Conservation (phyloP, 306 rosid genomes). For the Castanea mollissima region DNA sequence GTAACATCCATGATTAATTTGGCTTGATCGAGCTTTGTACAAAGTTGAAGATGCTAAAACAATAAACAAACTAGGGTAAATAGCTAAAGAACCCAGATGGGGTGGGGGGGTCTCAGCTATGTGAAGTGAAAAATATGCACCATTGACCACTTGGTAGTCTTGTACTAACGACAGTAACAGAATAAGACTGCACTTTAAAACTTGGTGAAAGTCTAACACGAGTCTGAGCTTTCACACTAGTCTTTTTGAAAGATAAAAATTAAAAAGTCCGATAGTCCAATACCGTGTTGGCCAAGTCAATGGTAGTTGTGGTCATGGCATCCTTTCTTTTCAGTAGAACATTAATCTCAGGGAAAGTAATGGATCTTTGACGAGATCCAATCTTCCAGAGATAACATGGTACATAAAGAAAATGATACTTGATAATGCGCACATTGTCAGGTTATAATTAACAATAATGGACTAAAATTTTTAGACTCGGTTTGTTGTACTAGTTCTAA, state of each 20-base stretch:
- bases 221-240: not conserved
- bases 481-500: not conserved
- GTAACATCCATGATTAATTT: not conserved
- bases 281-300: not conserved
- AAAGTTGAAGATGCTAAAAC: not conserved
- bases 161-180: not conserved
- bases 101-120: not conserved
- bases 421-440: not conserved
- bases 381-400: not conserved
- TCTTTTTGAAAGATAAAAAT: not conserved
- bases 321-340: not conserved
- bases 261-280: too few species aligned
- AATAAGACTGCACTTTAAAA: not conserved
- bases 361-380: not conserved
- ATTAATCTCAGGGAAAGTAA: not conserved
- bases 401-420: too few species aligned
- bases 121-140: not conserved
- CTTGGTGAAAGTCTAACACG: not conserved
- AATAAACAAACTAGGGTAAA: not conserved
- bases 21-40: not conserved
- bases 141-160: not conserved
- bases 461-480: not conserved
- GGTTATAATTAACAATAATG: too few species aligned
- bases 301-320: not conserved
- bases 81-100: not conserved